A percentile compares a stretch with the other conserved stretches of the same genome.
These are phyloP conservation scores for Picea engelmannii DNA, from an alignment of 83 land plant species.

Conservation along the genomic window DNA sequence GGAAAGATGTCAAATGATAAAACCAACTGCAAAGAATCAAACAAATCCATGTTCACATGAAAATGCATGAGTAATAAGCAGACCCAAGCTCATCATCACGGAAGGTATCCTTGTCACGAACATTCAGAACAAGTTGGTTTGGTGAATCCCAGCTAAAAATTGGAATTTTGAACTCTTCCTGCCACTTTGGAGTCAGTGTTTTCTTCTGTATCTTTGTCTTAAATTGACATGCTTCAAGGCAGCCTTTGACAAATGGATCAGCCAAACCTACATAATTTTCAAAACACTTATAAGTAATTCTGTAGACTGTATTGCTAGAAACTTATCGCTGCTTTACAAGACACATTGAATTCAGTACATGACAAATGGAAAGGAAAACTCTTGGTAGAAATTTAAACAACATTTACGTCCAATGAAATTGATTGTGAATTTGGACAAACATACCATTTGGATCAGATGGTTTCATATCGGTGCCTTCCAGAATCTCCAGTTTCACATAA, in stretches of 20 bases:
- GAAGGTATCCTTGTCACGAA: slow-evolving; percentile 84
- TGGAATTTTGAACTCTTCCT: slow-evolving; percentile 81
- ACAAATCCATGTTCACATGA: background rate
- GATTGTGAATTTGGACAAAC: background rate
- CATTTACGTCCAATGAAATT: background rate
- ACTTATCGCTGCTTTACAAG: background rate
- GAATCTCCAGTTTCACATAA: slow-evolving; percentile 66
- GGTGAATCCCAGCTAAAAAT: slow-evolving; percentile 80
- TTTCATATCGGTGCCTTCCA: slow-evolving; percentile 83
- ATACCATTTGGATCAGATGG: slow-evolving; percentile 91
- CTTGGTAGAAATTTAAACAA: background rate
- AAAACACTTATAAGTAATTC: slow-evolving; percentile 1
- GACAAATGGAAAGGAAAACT: background rate
- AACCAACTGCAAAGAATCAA: slow-evolving; percentile 11
- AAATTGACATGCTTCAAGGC: slow-evolving; percentile 60
- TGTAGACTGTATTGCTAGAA: background rate
- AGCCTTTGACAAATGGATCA: slow-evolving; percentile 92
- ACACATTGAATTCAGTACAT: background rate
- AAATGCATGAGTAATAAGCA: slow-evolving; percentile 22
- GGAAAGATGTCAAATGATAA: slow-evolving; percentile 1
- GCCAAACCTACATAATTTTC: slow-evolving; percentile 58
- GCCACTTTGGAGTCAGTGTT: slow-evolving; percentile 88
- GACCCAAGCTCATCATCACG: slow-evolving; percentile 86
- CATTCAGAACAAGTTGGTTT: slow-evolving; percentile 63
- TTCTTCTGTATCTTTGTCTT: slow-evolving; percentile 76